Conservation (phyloP, 805 yeast genomes). For the Barnettozyma sp. region DNA sequence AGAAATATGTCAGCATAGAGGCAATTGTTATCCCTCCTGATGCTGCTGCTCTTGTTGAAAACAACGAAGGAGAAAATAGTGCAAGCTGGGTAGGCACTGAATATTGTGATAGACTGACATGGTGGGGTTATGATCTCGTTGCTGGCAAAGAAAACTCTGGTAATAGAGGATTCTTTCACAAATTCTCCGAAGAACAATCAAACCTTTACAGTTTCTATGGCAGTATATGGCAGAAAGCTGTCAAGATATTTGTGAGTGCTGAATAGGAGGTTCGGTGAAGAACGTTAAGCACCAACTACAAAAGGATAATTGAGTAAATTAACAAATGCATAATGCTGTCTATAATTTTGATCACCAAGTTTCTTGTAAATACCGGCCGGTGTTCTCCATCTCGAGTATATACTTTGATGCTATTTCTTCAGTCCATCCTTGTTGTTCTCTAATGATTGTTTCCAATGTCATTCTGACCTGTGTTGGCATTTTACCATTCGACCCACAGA, state of each 20-base stretch:
- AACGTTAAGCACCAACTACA: too few species aligned
- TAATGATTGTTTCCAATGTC: slow-evolving; percentile 62
- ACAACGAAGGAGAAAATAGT: slow-evolving; percentile 33
- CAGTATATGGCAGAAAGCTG: slow-evolving; percentile 1
- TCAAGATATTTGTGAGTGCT: background rate
- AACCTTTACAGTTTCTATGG: slow-evolving; percentile 1
- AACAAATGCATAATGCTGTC: too few species aligned
- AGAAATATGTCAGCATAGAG: slow-evolving; percentile 33
- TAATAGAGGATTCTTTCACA: slow-evolving; percentile 15
- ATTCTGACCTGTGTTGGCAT: slow-evolving; percentile 88
- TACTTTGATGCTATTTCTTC: slow-evolving; percentile 43
- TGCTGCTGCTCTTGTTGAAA: slow-evolving; percentile 27
- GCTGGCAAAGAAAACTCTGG: slow-evolving; percentile 29
- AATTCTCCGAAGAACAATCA: background rate
- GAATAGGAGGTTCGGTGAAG: background rate
- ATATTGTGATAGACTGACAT: slow-evolving; percentile 44
- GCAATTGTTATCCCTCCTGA: slow-evolving; percentile 46
- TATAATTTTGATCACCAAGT: slow-evolving; percentile 56
- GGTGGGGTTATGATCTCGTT: slow-evolving; percentile 53
- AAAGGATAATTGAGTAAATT: too few species aligned
- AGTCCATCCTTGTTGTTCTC: slow-evolving; percentile 35
- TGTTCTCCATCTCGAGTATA: slow-evolving; percentile 52
- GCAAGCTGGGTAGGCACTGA: slow-evolving; percentile 39
- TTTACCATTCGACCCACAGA: slow-evolving; percentile 91
- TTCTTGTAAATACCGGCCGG: slow-evolving; percentile 72